A percentile compares a stretch with the other conserved stretches of the same genome.
phyloP scores from a whole-genome alignment of 2,329 filamentous ascomycete species.

The Teratosphaeria destructans region DNA sequence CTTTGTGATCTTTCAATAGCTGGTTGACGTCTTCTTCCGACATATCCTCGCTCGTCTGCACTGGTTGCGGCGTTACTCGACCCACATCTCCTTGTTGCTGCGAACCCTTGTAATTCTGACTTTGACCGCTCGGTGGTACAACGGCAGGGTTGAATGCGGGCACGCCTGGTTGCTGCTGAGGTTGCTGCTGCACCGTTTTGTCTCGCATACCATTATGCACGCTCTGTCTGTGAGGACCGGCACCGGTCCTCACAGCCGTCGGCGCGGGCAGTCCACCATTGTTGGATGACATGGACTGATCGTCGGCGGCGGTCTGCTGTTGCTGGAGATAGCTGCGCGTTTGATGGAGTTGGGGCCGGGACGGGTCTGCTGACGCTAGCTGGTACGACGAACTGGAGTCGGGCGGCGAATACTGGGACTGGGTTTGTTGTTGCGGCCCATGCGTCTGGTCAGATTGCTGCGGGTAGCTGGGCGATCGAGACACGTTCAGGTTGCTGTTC shows the following conservation, averaged over 20 bases:
- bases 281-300: conserved; percentile 22
- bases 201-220: conserved; percentile 22
- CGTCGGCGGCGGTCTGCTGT: conserved; percentile 12
- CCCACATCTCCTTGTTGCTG: conserved; percentile 16
- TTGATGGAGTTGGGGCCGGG: conserved; percentile 13
- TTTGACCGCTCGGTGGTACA: conserved; percentile 35
- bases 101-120: conserved; percentile 21
- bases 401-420: conserved; percentile 14
- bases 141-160: conserved; percentile 36
- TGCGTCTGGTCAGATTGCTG: not conserved
- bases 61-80: conserved; percentile 35
- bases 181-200: conserved; percentile 12
- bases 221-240: conserved; percentile 23
- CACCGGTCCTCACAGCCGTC: conserved; percentile 13
- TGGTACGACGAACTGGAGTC: conserved; percentile 3
- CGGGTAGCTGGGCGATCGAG: conserved; percentile 5
- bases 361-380: conserved; percentile 1
- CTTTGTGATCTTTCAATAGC: conserved; percentile 40
- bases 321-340: conserved; percentile 21
- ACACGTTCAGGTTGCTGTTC: conserved; percentile 6
- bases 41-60: conserved; percentile 31
- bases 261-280: conserved; percentile 20
- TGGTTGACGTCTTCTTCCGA: conserved; percentile 37
- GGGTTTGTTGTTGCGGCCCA: conserved; percentile 4
- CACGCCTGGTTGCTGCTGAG: conserved; percentile 11